Evolutionary conservation across 148 eudicot species (phyloP).

Genomic region (Camellia lanceoleosa): DNA sequence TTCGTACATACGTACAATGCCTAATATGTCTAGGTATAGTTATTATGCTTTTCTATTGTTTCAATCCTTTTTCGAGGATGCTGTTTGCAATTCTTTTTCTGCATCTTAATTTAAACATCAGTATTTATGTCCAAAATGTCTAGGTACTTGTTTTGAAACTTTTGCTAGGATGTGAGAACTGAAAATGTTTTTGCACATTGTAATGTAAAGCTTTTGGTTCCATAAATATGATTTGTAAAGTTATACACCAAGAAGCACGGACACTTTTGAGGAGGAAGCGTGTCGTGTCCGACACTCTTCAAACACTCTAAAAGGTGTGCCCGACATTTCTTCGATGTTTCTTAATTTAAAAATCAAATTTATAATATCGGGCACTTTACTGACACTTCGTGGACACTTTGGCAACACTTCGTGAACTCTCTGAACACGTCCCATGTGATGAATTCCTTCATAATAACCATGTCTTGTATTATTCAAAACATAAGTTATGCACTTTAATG

Average conservation of each 20-base stretch:
- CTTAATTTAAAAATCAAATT: no score
- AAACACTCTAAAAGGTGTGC: no score
- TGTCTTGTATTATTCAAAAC: no score
- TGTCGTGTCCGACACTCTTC: no score
- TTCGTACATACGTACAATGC: conserved; percentile 47
- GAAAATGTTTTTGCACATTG: neutral
- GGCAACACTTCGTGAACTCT: no score
- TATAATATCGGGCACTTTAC: no score
- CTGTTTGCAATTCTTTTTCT: neutral
- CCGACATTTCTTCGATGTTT: no score
- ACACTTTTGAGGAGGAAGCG: no score
- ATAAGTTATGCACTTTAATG: no score
- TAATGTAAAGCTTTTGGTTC: neutral
- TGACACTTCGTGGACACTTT: no score
- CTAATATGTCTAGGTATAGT: conserved; percentile 48
- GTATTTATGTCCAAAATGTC: neutral
- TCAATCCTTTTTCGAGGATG: neutral
- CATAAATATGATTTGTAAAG: neutral
- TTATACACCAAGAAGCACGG: neutral
- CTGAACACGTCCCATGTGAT: no score
- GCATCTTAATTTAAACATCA: neutral
- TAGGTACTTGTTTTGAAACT: neutral
- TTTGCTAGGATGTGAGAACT: neutral
- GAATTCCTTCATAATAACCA: no score
- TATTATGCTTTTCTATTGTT: neutral